Conservation (phyloP, 768 basidiomycete species). For the Tulasnella sp. region DNA sequence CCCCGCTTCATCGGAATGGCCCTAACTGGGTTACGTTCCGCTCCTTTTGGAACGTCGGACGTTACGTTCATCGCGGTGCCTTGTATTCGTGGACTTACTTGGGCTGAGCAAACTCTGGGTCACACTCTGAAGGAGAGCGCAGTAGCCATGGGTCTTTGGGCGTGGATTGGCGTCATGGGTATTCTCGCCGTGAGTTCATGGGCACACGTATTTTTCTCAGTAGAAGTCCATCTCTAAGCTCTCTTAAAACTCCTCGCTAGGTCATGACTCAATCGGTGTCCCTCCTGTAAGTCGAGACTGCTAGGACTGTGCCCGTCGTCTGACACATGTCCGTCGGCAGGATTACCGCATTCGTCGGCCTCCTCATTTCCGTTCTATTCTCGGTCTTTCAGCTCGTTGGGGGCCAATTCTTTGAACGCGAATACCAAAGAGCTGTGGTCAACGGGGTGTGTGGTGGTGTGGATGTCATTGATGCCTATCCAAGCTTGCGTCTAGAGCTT, state of each 20-base stretch:
- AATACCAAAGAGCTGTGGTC: background rate
- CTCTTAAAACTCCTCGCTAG: background rate
- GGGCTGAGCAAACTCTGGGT: background rate
- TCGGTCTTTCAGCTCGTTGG: background rate
- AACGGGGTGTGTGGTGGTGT: constrained; percentile 6
- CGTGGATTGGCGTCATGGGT: background rate
- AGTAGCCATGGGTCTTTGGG: background rate
- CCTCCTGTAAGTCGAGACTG: background rate
- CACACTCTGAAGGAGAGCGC: background rate
- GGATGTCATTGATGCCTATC: background rate
- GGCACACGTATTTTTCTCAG: background rate
- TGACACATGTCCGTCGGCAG: background rate
- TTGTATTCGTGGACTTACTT: background rate
- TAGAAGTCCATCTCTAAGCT: background rate
- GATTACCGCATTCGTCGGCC: background rate
- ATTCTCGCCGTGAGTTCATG: background rate
- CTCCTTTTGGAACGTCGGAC: background rate
- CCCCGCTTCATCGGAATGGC: constrained; percentile 2
- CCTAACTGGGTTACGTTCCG: background rate
- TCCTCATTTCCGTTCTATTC: background rate
- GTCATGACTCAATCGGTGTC: background rate
- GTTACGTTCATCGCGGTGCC: background rate
- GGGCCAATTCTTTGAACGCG: background rate
- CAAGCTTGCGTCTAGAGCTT: background rate
- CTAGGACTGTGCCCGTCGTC: background rate